Evolutionary conservation across 352 stramenopile genomes (phyloP).

Genomic region (Paralagenidium karlingii): DNA sequence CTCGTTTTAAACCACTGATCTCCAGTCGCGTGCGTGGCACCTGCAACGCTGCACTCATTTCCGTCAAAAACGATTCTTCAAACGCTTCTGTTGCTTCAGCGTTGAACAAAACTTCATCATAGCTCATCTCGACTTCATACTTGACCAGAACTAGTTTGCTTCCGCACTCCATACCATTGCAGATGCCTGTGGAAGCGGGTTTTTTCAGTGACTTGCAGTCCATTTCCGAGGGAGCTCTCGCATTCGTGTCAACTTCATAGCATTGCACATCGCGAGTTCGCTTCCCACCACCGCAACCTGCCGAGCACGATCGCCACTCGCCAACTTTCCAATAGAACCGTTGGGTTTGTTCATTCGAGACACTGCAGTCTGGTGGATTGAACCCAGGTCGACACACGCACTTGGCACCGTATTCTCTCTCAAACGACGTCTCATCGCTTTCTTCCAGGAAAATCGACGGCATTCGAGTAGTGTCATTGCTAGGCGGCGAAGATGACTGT

Average conservation of each 20-base stretch:
- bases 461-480: too few species aligned
- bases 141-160: slow-evolving; percentile 49
- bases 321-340: slow-evolving; percentile 43
- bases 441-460: too few species aligned
- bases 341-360: slow-evolving; percentile 17
- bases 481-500: too few species aligned
- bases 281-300: slow-evolving; percentile 46
- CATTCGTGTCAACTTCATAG: slow-evolving; percentile 14
- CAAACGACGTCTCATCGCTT: neutral
- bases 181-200: slow-evolving; percentile 43
- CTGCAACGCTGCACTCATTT: slow-evolving; percentile 44
- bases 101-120: slow-evolving; percentile 59
- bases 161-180: slow-evolving; percentile 65
- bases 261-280: slow-evolving; percentile 27
- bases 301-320: slow-evolving; percentile 41
- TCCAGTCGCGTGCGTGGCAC: slow-evolving; percentile 39
- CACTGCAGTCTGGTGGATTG: slow-evolving; percentile 48
- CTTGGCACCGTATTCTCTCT: slow-evolving; percentile 19
- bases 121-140: slow-evolving; percentile 66
- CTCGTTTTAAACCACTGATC: slow-evolving; percentile 31
- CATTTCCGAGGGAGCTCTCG: slow-evolving; percentile 10
- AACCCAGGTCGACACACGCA: slow-evolving; percentile 57
- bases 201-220: slow-evolving; percentile 20
- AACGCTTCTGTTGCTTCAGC: slow-evolving; percentile 34
- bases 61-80: slow-evolving; percentile 46